Evolutionary conservation across 2,329 filamentous ascomycete species (phyloP), one percentile per base, ranked within the genome.

Genomic region (Venturia effusa): DNA sequence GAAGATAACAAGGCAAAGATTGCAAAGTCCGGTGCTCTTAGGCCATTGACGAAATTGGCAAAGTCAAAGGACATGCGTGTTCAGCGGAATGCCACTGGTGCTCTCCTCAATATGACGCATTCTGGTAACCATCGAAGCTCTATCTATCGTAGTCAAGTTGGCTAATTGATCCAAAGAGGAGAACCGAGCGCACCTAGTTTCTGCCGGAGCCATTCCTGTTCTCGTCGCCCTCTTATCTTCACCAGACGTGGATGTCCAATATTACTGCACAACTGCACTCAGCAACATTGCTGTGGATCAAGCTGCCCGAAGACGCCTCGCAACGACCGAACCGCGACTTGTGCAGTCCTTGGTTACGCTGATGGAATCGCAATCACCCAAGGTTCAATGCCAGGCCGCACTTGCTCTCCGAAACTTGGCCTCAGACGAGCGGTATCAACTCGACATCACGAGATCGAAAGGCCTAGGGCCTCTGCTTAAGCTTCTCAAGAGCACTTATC

Each of bases 1-100:
- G 94, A 99, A 78, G 94, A 97, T 70, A 99, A 99, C 80, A 99
- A 99, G 79, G 92, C 94, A 65, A 97, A 96, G 79, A 99, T 99
- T 75, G 94, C 94, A 69, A 86, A 91, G 66, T 99, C 94, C 3
- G 94, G 94, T 65, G 94, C 94, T 63, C 82, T 99, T 64, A 90
- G 89, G 8, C 94, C 94, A 10, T 80, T 99, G 69, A 99, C 94
- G 57, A 85, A 90, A 67, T 80, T 99, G 65, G 94, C 94, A 67
- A 97, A 96, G 77, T 97, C 94, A 27, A 93, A 95, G 76, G 94
- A 99, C 72, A 97, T 97, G 94, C 87, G 94, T 64, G 94, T 99
- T 59, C 94, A 99, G 78, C 85, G 94, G 68, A 99, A 99, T 76
- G 94, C 94, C 65, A 99, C 94, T 0, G 94, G 94, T 63, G 94